phyloP scores from a whole-genome alignment of 2,329 filamentous ascomycete species.

The Colletotrichum eremochloae region DNA sequence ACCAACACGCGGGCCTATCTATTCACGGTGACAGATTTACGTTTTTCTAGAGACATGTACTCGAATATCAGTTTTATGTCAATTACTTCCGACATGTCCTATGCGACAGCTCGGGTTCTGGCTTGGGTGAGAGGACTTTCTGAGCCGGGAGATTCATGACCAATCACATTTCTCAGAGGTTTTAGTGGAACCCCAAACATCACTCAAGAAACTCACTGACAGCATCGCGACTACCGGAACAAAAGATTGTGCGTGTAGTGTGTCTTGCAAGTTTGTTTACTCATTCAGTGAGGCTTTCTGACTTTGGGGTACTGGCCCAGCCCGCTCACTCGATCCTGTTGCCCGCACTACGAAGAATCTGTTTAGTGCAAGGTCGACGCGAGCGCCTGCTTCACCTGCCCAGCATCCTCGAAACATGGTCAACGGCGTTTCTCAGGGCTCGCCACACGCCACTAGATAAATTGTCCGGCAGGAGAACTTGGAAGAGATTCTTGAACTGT shows the following conservation, averaged over 20 bases:
- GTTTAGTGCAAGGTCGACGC: conserved; percentile 19
- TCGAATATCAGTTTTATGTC: no score
- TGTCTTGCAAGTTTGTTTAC: neutral
- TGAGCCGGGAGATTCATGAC: neutral
- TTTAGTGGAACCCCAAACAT: conserved; percentile 16
- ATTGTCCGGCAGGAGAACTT: no score
- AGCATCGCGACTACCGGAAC: conserved; percentile 5
- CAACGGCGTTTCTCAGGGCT: neutral
- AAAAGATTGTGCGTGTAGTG: neutral
- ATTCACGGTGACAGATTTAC: neutral
- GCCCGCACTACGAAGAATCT: neutral
- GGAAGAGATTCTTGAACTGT: neutral
- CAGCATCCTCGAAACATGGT: conserved; percentile 23
- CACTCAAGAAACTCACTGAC: conserved; percentile 28
- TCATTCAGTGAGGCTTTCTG: neutral
- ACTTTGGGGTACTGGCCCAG: neutral
- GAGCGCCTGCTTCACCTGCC: conserved; percentile 8
- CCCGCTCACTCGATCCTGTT: neutral
- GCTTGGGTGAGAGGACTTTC: neutral
- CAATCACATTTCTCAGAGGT: conserved; percentile 23
- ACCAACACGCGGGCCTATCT: neutral
- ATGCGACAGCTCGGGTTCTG: neutral
- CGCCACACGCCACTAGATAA: conserved; percentile 17
- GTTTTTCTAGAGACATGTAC: neutral
- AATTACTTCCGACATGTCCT: neutral